Conservation (phyloP, 768 basidiomycete genomes). For the Cyclocybe cylindracea region DNA sequence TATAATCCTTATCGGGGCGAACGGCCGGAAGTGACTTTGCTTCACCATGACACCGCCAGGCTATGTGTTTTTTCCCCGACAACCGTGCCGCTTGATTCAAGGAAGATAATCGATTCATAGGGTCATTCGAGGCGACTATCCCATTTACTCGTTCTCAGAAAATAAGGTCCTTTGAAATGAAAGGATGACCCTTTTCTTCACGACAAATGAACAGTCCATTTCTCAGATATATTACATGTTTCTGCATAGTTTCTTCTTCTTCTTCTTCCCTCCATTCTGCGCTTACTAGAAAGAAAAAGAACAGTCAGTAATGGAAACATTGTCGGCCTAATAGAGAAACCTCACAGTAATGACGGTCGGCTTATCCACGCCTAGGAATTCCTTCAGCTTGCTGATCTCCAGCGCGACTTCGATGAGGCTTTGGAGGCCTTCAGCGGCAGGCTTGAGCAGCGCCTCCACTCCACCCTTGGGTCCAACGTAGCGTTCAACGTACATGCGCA, state of each 20-base stretch:
- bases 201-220: no score
- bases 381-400: slow-evolving; percentile 78
- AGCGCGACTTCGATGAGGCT: slow-evolving; percentile 96
- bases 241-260: background rate
- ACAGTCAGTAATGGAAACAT: background rate
- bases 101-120: no score
- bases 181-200: no score
- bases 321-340: background rate
- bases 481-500: slow-evolving; percentile 94
- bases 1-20: no score
- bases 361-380: slow-evolving; percentile 83
- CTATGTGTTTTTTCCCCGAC: no score
- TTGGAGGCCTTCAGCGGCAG: slow-evolving; percentile 88
- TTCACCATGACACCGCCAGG: no score
- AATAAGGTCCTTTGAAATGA: no score
- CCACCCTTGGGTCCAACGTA: slow-evolving; percentile 77
- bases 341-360: slow-evolving; percentile 96
- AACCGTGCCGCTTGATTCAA: no score
- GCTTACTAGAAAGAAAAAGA: slow-evolving; percentile 12
- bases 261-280: background rate
- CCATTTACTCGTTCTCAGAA: no score
- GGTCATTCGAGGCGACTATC: no score
- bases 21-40: no score
- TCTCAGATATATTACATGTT: no score
- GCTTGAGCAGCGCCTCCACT: slow-evolving; percentile 65